These are phyloP conservation scores for Moniliophthora roreri DNA, from an alignment of 1,284 basidiomycete species.

Conservation along the genomic window DNA sequence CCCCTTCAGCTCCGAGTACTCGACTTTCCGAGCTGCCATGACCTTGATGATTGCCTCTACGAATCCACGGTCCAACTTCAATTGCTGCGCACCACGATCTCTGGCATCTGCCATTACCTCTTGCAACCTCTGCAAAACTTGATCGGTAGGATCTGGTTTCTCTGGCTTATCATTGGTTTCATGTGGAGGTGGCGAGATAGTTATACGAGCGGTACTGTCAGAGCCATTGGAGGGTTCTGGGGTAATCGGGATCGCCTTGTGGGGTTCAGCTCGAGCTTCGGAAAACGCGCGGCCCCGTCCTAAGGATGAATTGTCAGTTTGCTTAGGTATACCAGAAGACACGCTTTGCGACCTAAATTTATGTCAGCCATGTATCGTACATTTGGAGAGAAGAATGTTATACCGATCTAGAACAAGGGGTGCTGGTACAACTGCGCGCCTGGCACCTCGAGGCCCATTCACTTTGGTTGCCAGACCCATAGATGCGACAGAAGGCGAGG, in stretches of 20 bases:
- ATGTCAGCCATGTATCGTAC: constrained; percentile 3
- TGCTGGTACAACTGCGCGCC: constrained; percentile 10
- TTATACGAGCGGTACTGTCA: constrained; percentile 32
- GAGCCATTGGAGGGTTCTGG: neutral
- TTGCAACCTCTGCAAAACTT: constrained; percentile 52
- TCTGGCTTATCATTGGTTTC: constrained; percentile 27
- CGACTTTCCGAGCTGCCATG: constrained; percentile 67
- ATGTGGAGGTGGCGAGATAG: constrained; percentile 41
- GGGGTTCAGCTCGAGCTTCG: neutral
- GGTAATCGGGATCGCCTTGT: neutral
- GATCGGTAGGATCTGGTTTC: constrained; percentile 42
- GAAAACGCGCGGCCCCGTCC: neutral
- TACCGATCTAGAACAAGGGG: too few relatives aligned
- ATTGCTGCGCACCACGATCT: constrained; percentile 59
- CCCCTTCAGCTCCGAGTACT: constrained; percentile 67
- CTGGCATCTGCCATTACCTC: constrained; percentile 66
- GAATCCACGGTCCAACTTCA: constrained; percentile 75
- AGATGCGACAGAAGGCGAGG: constrained; percentile 32
- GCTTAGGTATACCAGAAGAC: neutral
- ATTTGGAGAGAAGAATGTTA: constrained; percentile 10
- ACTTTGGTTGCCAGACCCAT: constrained; percentile 17
- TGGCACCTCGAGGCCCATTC: too few relatives aligned
- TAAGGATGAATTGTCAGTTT: neutral
- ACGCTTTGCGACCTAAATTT: neutral
- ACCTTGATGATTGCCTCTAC: constrained; percentile 72